Percentiles rank a stretch among this genome's conserved stretches.
Evolutionary conservation across 164 flowering plant genomes (phyloP).

Genomic region (Vitis cinerea): DNA sequence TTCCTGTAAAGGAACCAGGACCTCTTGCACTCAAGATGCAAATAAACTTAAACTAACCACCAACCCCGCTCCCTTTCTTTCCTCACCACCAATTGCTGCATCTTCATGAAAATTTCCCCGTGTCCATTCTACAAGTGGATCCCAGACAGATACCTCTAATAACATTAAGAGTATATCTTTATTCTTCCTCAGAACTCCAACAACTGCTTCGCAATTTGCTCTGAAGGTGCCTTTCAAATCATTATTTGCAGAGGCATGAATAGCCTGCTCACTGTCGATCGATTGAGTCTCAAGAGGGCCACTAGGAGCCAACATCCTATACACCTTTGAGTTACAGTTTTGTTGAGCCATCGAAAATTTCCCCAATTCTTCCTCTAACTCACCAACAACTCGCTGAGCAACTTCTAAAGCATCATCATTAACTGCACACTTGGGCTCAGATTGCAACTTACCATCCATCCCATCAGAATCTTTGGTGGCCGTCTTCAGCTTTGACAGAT

Average conservation of each 20-base stretch:
- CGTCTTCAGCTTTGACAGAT: background rate
- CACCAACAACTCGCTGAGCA: background rate
- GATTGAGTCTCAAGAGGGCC: constrained; percentile 53
- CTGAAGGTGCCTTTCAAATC: constrained; percentile 92
- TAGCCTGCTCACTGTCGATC: constrained; percentile 94
- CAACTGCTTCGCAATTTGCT: constrained; percentile 88
- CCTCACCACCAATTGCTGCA: constrained; percentile 95
- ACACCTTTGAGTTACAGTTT: constrained; percentile 25
- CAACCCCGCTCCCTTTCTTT: constrained; percentile 98
- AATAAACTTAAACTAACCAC: constrained; percentile 98
- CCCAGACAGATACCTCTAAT: constrained; percentile 94
- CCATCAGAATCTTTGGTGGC: background rate
- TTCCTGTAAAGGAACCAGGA: constrained; percentile 97
- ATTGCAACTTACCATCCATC: background rate
- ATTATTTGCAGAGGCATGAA: constrained; percentile 98
- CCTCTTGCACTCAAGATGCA: constrained; percentile 98
- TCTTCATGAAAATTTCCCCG: constrained; percentile 96
- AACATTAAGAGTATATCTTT: constrained; percentile 89
- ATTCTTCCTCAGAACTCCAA: constrained; percentile 77
- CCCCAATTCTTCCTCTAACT: background rate
- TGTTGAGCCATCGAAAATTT: constrained; percentile 21
- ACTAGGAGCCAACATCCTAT: constrained; percentile 35
- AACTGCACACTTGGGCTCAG: background rate
- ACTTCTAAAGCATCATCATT: background rate
- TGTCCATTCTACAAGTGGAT: constrained; percentile 98